Conservation (phyloP, 495 filamentous ascomycete species). For the Xylaria grammica region DNA sequence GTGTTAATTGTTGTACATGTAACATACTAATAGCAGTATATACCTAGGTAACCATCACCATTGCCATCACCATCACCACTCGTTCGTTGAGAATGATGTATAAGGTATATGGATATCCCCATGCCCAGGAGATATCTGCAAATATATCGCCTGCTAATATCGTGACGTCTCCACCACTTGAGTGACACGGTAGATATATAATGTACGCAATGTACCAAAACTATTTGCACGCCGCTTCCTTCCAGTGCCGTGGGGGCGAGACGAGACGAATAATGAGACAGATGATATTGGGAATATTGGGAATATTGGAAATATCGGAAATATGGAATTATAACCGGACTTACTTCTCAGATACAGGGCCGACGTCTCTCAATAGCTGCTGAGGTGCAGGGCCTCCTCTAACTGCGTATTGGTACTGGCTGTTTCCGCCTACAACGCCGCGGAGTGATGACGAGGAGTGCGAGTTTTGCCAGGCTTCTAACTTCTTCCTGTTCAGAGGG, state of each 20-base stretch:
- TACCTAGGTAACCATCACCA: too few relatives aligned
- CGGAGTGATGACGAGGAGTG: conserved; percentile 28
- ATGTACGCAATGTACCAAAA: neutral
- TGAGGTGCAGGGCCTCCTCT: conserved; percentile 33
- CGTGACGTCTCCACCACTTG: neutral
- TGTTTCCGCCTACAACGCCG: conserved; percentile 34
- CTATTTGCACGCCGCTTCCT: conserved; percentile 1
- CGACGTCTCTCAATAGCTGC: conserved; percentile 25
- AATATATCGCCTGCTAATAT: neutral
- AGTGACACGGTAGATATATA: neutral
- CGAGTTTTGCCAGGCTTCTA: conserved; percentile 37
- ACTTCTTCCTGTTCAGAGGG: conserved; percentile 33
- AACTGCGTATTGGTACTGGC: conserved; percentile 35
- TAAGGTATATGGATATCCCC: neutral
- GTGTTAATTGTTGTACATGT: too few relatives aligned
- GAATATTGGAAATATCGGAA: too few relatives aligned
- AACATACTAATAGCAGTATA: too few relatives aligned
- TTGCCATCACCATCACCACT: too few relatives aligned
- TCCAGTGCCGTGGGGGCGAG: neutral
- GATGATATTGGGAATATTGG: neutral
- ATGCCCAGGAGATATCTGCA: neutral
- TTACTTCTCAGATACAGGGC: conserved; percentile 12
- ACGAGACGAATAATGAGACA: conserved; percentile 1
- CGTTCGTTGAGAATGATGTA: too few relatives aligned
- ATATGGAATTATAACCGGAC: conserved; percentile 1